Evolutionary conservation across 345 rosid species (phyloP).

Genomic region (Turnera subulata): DNA sequence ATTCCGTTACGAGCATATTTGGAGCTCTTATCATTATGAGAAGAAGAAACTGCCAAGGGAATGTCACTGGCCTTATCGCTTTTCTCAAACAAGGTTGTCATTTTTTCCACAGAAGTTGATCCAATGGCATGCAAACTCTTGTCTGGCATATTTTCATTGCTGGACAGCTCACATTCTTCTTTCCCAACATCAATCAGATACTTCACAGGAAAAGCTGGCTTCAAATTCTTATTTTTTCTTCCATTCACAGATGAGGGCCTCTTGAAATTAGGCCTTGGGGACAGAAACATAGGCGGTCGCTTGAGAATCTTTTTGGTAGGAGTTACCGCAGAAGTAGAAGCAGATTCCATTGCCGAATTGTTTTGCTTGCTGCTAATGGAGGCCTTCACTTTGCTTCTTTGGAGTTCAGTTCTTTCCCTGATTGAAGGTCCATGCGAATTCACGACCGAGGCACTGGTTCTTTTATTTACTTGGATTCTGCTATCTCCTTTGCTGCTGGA

Average conservation of each 20-base stretch:
- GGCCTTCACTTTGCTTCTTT: slow-evolving; percentile 16
- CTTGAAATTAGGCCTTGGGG: slow-evolving; percentile 8
- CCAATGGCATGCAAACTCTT: slow-evolving; percentile 1
- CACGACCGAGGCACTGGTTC: background rate
- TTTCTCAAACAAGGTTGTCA: background rate
- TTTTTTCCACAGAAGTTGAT: slow-evolving; percentile 2
- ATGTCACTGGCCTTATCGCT: background rate
- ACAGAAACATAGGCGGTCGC: slow-evolving; percentile 6
- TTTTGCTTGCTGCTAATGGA: slow-evolving; percentile 20
- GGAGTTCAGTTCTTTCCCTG: slow-evolving; percentile 19
- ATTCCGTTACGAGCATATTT: no score
- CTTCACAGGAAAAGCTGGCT: slow-evolving; percentile 1
- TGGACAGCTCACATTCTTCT: background rate
- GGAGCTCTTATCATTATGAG: background rate
- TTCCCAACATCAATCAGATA: slow-evolving; percentile 14
- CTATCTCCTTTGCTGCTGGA: slow-evolving; percentile 14
- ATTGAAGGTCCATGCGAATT: slow-evolving; percentile 17
- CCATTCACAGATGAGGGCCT: background rate
- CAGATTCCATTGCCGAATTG: slow-evolving; percentile 1
- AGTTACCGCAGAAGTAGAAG: slow-evolving; percentile 2
- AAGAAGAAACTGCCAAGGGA: slow-evolving; percentile 3
- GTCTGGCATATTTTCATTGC: background rate
- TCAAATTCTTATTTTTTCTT: slow-evolving; percentile 15
- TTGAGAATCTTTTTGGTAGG: slow-evolving; percentile 8
- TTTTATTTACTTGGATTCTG: slow-evolving; percentile 7